Conservation (phyloP, 805 yeast species). For the Candida montana region DNA sequence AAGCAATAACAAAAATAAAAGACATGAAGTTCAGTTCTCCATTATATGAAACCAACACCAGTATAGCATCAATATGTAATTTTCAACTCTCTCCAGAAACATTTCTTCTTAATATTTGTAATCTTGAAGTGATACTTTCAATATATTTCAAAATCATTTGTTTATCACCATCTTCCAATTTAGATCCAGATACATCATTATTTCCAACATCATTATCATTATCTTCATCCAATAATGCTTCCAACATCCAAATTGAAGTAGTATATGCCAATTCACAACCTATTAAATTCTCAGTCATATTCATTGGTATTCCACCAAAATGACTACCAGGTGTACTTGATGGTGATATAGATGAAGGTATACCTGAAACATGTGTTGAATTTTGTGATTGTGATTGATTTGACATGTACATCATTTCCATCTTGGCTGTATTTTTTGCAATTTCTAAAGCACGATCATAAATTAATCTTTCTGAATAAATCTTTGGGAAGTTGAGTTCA, state of each 20-base stretch:
- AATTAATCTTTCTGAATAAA: conserved; percentile 76
- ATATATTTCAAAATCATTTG: conserved; percentile 77
- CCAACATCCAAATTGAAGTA: conserved; percentile 93
- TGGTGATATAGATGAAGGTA: neutral
- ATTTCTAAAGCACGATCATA: conserved; percentile 94
- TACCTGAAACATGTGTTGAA: neutral
- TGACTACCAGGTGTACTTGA: neutral
- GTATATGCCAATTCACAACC: conserved; percentile 88
- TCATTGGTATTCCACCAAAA: neutral
- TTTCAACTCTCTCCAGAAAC: conserved; percentile 27
- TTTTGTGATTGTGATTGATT: neutral
- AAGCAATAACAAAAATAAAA: too few species aligned
- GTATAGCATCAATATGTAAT: too few species aligned
- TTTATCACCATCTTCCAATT: conserved; percentile 66
- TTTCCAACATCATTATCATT: conserved; percentile 1
- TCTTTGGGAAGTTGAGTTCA: conserved; percentile 19
- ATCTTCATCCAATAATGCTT: conserved; percentile 63
- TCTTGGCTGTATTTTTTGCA: conserved; percentile 85
- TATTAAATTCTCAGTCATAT: conserved; percentile 37
- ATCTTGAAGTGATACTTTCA: conserved; percentile 73
- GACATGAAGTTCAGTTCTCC: too few species aligned
- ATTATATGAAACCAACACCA: too few species aligned
- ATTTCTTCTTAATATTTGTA: conserved; percentile 65
- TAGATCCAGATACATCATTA: conserved; percentile 11
- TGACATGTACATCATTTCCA: conserved; percentile 58